A percentile compares a stretch with the other conserved stretches of the same genome.
Evolutionary conservation across 1,284 basidiomycete species (phyloP).

Genomic region (Irpex sp.): DNA sequence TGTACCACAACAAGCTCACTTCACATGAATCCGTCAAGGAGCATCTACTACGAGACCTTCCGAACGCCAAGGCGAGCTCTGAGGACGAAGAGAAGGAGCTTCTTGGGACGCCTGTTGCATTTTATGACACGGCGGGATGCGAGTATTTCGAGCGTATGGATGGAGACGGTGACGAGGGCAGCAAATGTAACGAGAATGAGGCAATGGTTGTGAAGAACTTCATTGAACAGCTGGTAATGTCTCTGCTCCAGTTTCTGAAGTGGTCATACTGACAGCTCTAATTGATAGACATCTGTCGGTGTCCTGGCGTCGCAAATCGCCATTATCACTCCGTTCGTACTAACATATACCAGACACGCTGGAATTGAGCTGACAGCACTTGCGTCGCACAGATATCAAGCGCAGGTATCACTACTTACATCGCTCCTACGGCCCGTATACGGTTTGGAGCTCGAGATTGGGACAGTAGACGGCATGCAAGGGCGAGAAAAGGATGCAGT

Average conservation of each 20-base stretch:
- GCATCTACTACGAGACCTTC: constrained; percentile 72
- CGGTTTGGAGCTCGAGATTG: constrained; percentile 78
- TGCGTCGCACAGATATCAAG: constrained; percentile 67
- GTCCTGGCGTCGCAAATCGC: constrained; percentile 77
- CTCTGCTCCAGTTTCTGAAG: not conserved
- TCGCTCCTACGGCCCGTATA: constrained; percentile 66
- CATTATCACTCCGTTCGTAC: constrained; percentile 80
- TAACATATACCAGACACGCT: not conserved
- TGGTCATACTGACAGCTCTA: not conserved
- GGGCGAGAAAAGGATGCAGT: constrained; percentile 90
- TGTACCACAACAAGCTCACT: constrained; percentile 75
- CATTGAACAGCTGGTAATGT: constrained; percentile 73
- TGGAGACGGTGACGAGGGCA: constrained; percentile 75
- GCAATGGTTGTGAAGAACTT: constrained; percentile 80
- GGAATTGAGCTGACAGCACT: not conserved
- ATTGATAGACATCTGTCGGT: constrained; percentile 60
- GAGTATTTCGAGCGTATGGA: constrained; percentile 83
- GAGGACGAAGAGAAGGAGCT: constrained; percentile 69
- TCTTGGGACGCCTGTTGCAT: constrained; percentile 78
- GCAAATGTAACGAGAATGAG: constrained; percentile 92
- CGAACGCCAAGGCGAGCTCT: constrained; percentile 41
- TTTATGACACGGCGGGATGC: constrained; percentile 92
- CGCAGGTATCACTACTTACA: constrained; percentile 81
- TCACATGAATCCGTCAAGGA: constrained; percentile 71
- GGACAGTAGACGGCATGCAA: constrained; percentile 92